Evolutionary conservation across 1,139 yeast species (phyloP).

Genomic region (Debaryomyces fabryi): DNA sequence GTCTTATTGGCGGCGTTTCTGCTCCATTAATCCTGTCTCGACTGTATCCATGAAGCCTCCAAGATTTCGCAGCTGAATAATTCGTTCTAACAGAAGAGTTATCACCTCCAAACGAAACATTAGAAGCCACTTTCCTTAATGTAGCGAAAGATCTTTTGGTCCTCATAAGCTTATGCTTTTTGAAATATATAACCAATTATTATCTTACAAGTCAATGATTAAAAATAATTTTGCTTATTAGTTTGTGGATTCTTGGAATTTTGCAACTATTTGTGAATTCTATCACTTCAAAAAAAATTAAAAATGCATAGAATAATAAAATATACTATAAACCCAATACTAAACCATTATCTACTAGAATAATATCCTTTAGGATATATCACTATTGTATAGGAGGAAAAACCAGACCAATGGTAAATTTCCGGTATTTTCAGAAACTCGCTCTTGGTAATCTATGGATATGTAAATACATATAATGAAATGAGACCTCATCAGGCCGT

Average conservation of each 20-base stretch:
- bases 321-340: too few species aligned
- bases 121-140: background rate
- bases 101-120: background rate
- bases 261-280: slow-evolving; percentile 8
- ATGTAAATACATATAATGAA: background rate
- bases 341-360: background rate
- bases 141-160: background rate
- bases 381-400: background rate
- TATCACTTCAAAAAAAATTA: background rate
- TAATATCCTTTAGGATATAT: background rate
- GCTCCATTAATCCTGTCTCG: background rate
- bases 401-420: background rate
- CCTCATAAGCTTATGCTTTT: background rate
- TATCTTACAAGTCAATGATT: background rate
- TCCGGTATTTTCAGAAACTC: background rate
- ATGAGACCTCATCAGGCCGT: too few species aligned
- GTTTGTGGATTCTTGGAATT: slow-evolving; percentile 2
- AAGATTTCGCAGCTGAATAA: slow-evolving; percentile 4
- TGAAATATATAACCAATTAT: background rate
- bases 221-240: background rate
- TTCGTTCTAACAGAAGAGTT: background rate
- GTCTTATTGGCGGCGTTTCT: background rate
- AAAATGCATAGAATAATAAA: background rate
- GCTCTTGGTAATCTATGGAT: background rate
- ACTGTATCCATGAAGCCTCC: background rate